These are phyloP conservation scores for Solanum paucissectum DNA, from an alignment of 257 asterid species.

Conservation along the genomic window DNA sequence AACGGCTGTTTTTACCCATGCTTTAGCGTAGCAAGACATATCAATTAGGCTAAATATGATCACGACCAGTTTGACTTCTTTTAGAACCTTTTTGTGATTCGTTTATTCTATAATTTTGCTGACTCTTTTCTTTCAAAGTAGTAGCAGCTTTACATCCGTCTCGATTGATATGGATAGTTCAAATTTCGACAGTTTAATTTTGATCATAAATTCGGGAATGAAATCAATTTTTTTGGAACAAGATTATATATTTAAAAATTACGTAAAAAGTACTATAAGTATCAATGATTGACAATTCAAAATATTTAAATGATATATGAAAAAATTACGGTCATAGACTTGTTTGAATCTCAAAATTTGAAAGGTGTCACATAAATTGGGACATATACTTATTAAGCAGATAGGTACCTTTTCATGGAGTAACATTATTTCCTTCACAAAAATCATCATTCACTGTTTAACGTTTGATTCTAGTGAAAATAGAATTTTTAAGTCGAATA, in stretches of 20 bases:
- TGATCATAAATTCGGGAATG: neutral
- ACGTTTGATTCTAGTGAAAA: neutral
- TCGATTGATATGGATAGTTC: neutral
- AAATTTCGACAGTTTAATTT: neutral
- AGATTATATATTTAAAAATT: neutral
- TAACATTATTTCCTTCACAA: neutral
- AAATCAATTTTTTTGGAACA: neutral
- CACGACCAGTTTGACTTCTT: neutral
- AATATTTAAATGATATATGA: neutral
- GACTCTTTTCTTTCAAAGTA: neutral
- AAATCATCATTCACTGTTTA: neutral
- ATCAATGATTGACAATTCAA: neutral
- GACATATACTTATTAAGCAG: neutral
- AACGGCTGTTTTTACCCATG: neutral
- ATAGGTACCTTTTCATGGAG: neutral
- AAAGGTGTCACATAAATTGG: neutral
- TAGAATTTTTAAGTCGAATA: neutral
- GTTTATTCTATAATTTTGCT: neutral
- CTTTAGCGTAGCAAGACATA: neutral
- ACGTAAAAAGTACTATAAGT: neutral
- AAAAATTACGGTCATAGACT: neutral
- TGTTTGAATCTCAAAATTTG: neutral
- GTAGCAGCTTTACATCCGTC: neutral
- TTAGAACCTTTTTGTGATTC: neutral
- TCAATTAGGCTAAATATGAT: neutral